Base-by-base conservation (phyloP, 805 yeast genomes). In the Vanderwaltozyma verrucispora region DNA sequence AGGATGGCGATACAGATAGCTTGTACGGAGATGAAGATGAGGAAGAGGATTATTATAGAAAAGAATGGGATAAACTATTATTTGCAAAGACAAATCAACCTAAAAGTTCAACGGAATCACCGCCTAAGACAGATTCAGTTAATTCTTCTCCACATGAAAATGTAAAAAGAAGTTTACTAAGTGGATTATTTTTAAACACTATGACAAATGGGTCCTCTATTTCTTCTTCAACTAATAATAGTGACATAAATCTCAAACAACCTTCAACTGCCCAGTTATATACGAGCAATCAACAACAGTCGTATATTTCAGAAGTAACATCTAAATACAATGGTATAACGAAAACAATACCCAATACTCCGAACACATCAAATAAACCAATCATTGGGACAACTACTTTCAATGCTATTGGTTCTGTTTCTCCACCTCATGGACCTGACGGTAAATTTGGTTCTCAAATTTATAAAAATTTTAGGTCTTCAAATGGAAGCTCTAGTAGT, bases 11-110 rank as follows among this genome's bases (percentile, higher is more conserved):
- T 15, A 48, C 47, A 26, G 46, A 41, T 30, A 42, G 41, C 20
- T 40, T 37, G 2, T 46, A 49, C n/a, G 46, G 45, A 15, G 56
- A 50, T 24, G 57, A 52, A 15, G 58, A 54, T 15, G 59, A 54
- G 26, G 60, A 53, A 23, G 59, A 58, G 15, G 51, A 47, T 35
- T 56, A 50, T 37, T 55, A 54, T 34, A 50, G 48, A 32, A 46
- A 42, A 17, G 56, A 56, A 39, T 56, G 60, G 63, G 60, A 56
- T 33, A 53, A 53, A 33, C 37, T 58, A 14, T 32, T 55, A 32
- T 51, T 51, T 32, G 49, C 17, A 49, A 53, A 35, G 48, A 41
- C 34, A 30, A 35, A 32, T 23, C 33, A n/a, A n/a, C 18, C 32
- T 17, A 25, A 37, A 11, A n/a, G n/a, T 25, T 24, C 34, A 5